These are phyloP conservation scores for Alloteropsis semialata DNA, from an alignment of 176 grass and related monocot genomes.

Conservation along the genomic window DNA sequence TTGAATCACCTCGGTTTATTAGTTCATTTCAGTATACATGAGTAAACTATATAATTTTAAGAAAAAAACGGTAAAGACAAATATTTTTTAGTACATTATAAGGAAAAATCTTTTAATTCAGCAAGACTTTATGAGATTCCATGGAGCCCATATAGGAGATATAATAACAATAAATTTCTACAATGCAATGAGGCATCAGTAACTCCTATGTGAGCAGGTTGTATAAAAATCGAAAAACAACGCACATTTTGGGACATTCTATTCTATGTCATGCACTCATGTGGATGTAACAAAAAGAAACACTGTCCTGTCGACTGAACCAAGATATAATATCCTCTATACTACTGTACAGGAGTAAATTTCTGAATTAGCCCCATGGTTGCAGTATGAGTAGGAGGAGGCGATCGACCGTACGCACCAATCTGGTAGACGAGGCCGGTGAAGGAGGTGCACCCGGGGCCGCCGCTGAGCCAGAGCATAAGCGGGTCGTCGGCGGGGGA, in stretches of 20 bases:
- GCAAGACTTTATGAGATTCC: too few relatives aligned
- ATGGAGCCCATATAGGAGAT: too few relatives aligned
- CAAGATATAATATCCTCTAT: too few relatives aligned
- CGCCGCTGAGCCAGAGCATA: constrained; percentile 51
- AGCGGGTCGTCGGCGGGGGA: constrained; percentile 33
- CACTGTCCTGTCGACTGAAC: too few relatives aligned
- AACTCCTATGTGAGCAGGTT: background rate
- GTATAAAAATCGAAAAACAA: background rate
- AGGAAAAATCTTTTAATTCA: background rate
- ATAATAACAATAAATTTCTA: background rate
- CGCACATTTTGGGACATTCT: background rate
- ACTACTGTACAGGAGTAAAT: too few relatives aligned
- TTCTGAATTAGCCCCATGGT: too few relatives aligned
- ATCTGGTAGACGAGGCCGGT: constrained; percentile 47
- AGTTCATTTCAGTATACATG: background rate
- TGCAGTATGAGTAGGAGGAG: too few relatives aligned
- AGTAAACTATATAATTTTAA: background rate
- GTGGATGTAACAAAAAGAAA: too few relatives aligned
- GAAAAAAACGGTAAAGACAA: background rate
- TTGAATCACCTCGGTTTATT: background rate
- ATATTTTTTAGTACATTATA: background rate
- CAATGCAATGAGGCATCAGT: background rate
- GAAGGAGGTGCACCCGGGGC: constrained; percentile 50
- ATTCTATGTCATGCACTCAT: too few relatives aligned
- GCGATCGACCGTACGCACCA: too few relatives aligned